Evolutionary conservation across 106 monocot species (phyloP), one percentile per base, ranked within the genome.

Genomic region (Hemerocallis citrina): DNA sequence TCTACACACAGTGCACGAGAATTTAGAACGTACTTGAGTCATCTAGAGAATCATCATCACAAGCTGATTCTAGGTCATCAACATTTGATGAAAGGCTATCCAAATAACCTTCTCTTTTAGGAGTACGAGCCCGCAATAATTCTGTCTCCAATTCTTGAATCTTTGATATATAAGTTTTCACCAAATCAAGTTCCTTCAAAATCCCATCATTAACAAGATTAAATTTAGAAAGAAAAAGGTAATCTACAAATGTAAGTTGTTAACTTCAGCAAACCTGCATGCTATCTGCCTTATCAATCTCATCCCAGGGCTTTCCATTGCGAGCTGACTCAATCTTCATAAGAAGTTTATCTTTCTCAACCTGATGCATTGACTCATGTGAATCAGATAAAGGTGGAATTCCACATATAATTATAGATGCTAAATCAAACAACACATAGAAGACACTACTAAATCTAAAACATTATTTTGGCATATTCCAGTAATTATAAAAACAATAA

Each of bases 101-200:
- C 20, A 68, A 63, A 29, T 77, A 54, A 32, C 34, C 64, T 68
- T 43, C 65, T 60, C 33, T 63, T 19, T 57, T 52, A 44, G 68
- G 22, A 41, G 34, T 73, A 74, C 77, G 80, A 23, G 31, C 45
- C 12, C 57, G 79, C 28, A 85, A 28, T 41, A 98, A 43, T 34
- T 98, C 78, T 55, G 70, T 34, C 71, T 98, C 98, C 34, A 98
- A 65, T 16, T 98, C 75, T 57, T 98, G 98, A 67, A 92, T 88
- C 68, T 73, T 98, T 61, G 73, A 68, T 11, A 68, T 61, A 71
- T 98, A 92, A 52, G 70, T 59, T 61, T 76, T 92, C 31, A 98
- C 28, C 21, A 92, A 27, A 64, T 82, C 82, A 33, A 72, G 15
- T n/a, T 85, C 88, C 88, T 98, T 61, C 7, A 36, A 46, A 33